Evolutionary conservation across 495 filamentous ascomycete species (phyloP), one percentile per base, ranked within the genome.

Genomic region (Xylaria curta): DNA sequence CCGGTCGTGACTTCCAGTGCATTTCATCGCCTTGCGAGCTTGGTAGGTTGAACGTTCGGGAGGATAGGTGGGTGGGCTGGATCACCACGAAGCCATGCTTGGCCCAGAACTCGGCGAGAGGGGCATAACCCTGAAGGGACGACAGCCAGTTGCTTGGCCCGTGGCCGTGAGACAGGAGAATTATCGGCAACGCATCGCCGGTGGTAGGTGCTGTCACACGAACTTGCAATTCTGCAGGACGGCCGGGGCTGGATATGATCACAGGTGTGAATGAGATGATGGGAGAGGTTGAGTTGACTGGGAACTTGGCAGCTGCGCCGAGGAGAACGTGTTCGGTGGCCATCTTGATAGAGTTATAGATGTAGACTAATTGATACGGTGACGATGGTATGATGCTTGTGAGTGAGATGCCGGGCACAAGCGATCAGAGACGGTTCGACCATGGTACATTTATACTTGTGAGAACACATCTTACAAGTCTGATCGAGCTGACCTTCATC

Each of bases 31-130:
- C 75, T 17, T 68, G 62, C 0, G 76, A 63, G 4, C 72, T 9
- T 0, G 69, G 69, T 12, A 85, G 76, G 7, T 51, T 71, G 1
- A 83, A 76, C 3, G 76, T 76, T 46, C 71, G 60, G n/a, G 82
- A 84, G 60, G 77, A 81, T 5, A 85, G 75, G 68, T 86, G 83
- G 2, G 82, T 85, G 15, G 84, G 84, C 67, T 86, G 84, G 17
- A 86, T 76, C 4, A 86, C 84, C 15, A 78, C 81, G 73, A 84
- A 85, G 62, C 83, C 84, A 26, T 84, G 84, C 19, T 81, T 70
- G 3, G 84, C 83, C 79, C 81, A 85, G 79, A 85, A 86, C 36
- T 85, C 79, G 63, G 75, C 78, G 2, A 85, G 73, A 9, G 84
- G 84, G 3, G 70, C 79, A 26, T 69, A 69, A 10, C 84, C 84